phyloP scores from a whole-genome alignment of 139 green algal genomes.

The Tetratostichococcus sp. region DNA sequence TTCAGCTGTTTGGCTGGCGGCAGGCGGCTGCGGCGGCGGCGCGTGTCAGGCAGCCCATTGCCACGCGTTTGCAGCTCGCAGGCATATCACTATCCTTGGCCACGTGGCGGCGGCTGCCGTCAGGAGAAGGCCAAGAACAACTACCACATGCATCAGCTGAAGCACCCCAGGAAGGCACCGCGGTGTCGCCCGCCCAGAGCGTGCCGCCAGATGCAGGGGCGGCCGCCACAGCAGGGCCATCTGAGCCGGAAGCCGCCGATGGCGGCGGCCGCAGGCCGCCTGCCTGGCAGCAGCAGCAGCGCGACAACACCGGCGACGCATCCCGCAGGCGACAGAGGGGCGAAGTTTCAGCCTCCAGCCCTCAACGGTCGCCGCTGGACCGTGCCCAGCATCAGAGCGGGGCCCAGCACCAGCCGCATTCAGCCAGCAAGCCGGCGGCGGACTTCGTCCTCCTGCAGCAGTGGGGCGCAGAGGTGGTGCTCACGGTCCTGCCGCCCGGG shows the following conservation, averaged over 20 bases:
- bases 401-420: too few relatives aligned
- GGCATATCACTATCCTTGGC: conserved; percentile 28
- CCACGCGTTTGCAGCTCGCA: conserved; percentile 12
- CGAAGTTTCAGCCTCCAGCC: not conserved
- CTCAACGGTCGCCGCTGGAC: not conserved
- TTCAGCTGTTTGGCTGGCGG: not conserved
- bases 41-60: not conserved
- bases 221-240: not conserved
- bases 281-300: conserved; percentile 5
- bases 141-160: not conserved
- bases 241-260: not conserved
- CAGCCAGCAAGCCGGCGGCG: not conserved
- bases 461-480: conserved; percentile 29
- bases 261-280: not conserved
- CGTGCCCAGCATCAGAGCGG: too few relatives aligned
- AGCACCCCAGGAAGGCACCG: not conserved
- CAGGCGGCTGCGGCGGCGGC: not conserved
- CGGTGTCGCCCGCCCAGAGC: not conserved
- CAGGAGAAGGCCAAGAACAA: conserved; percentile 7
- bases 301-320: not conserved
- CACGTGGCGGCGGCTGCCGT: not conserved
- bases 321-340: not conserved
- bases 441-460: conserved; percentile 38
- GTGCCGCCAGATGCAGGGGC: too few relatives aligned
- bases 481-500: conserved; percentile 32